A percentile compares a stretch with the other conserved stretches of the same genome.
phyloP scores from a whole-genome alignment of 2,329 filamentous ascomycete species.

The Onygenales sp. region DNA sequence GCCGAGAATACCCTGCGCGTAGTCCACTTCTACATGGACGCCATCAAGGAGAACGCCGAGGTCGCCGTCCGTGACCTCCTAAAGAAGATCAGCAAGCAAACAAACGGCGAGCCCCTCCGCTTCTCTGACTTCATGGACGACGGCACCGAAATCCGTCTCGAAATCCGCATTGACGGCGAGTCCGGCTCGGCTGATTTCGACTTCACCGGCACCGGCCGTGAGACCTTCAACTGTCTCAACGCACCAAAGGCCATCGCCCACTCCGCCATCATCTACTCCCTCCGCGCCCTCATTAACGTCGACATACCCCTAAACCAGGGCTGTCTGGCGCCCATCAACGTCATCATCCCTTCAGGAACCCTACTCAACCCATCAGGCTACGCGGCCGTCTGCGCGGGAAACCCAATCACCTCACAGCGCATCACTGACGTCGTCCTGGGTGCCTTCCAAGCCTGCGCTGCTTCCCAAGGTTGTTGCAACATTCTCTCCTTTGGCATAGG shows the following conservation, averaged over 20 bases:
- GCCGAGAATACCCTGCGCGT: constrained; percentile 69
- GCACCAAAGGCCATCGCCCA: constrained; percentile 75
- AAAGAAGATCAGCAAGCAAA: constrained; percentile 54
- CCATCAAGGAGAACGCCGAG: constrained; percentile 73
- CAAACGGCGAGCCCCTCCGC: constrained; percentile 60
- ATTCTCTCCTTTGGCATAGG: constrained; percentile 79
- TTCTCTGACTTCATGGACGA: constrained; percentile 83
- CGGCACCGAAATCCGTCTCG: constrained; percentile 66
- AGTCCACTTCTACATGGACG: constrained; percentile 75
- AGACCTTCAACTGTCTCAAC: constrained; percentile 73
- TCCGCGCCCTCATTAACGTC: constrained; percentile 68
- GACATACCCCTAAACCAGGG: constrained; percentile 84
- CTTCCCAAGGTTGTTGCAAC: constrained; percentile 71
- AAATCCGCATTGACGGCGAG: constrained; percentile 62
- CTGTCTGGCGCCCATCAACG: constrained; percentile 66
- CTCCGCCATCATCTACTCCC: constrained; percentile 76
- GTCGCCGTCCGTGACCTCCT: constrained; percentile 64
- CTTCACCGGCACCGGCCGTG: constrained; percentile 66
- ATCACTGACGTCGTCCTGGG: constrained; percentile 76
- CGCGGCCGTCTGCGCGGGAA: constrained; percentile 74
- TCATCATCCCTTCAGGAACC: constrained; percentile 61
- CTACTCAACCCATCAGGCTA: constrained; percentile 67
- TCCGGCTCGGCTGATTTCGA: constrained; percentile 71
- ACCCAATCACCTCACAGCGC: constrained; percentile 68
- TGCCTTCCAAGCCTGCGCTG: constrained; percentile 70